Evolutionary conservation across 106 monocot species (phyloP).

Genomic region (Iris macrosiphon): DNA sequence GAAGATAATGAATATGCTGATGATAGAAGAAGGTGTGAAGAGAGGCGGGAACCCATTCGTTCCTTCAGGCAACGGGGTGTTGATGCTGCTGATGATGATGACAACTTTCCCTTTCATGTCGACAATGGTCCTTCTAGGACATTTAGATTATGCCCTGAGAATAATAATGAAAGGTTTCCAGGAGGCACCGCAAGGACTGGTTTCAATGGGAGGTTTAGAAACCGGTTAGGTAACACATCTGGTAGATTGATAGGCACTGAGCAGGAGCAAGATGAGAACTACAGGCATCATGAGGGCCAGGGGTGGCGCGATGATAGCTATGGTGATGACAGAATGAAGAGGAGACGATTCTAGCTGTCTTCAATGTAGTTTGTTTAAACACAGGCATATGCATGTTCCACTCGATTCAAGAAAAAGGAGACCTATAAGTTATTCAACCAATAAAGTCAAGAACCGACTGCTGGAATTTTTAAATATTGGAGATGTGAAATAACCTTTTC

Average conservation of each 20-base stretch:
- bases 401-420: no score
- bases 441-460: no score
- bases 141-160: slow-evolving; percentile 10
- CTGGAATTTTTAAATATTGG: no score
- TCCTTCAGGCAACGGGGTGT: not conserved
- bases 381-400: no score
- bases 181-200: slow-evolving; percentile 19
- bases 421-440: no score
- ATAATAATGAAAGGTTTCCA: slow-evolving; percentile 16
- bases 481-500: no score
- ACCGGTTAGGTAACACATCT: slow-evolving; percentile 16
- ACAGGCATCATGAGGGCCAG: slow-evolving; percentile 14
- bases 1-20: slow-evolving; percentile 12
- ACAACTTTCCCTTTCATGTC: slow-evolving; percentile 10
- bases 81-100: not conserved
- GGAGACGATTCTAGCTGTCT: slow-evolving; percentile 30
- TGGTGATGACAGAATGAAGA: slow-evolving; percentile 25
- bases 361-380: no score
- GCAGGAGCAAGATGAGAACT: slow-evolving; percentile 27
- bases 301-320: slow-evolving; percentile 31
- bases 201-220: slow-evolving; percentile 19
- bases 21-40: slow-evolving; percentile 11
- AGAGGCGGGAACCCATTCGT: slow-evolving; percentile 12
- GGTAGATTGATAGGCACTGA: slow-evolving; percentile 16
- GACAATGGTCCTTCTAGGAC: slow-evolving; percentile 18